A percentile compares a stretch with the other conserved stretches of the same genome.
Conservation (phyloP, 108 stramenopile genomes). For the Stephanodiscus minutulus region DNA sequence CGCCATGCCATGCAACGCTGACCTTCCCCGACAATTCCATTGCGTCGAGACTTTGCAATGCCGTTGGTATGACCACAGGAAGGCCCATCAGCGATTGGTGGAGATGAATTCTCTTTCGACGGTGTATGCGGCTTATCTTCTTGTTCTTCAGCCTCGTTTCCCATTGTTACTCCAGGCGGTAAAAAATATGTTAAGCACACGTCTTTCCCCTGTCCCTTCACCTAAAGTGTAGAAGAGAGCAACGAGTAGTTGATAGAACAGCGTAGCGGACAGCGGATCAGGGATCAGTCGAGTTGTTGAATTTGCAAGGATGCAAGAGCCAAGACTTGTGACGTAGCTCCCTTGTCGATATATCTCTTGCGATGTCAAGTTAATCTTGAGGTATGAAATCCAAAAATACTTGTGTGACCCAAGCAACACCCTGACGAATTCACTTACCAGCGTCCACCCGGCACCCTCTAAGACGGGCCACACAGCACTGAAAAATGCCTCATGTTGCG, state of each 20-base stretch:
- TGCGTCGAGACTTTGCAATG: constrained; percentile 13
- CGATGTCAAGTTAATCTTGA: no score
- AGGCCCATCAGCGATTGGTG: no score
- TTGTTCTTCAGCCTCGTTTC: constrained; percentile 1
- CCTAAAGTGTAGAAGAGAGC: no score
- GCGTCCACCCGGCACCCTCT: constrained; percentile 49
- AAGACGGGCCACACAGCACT: constrained; percentile 56
- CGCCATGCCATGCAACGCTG: background rate
- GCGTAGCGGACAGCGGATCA: background rate
- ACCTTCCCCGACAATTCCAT: background rate
- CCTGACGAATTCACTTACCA: constrained; percentile 36
- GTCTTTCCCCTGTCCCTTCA: constrained; percentile 43
- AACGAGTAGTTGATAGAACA: background rate
- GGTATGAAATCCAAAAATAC: no score
- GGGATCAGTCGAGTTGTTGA: no score
- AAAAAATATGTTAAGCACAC: constrained; percentile 44
- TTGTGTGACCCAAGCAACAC: no score
- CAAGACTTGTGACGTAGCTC: background rate
- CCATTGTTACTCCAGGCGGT: constrained; percentile 41
- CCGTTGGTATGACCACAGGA: constrained; percentile 24
- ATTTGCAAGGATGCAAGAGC: background rate
- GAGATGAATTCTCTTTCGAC: background rate
- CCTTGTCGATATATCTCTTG: background rate
- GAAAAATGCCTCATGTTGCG: constrained; percentile 51
- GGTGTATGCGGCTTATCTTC: background rate